Evolutionary conservation across 1,139 yeast species (phyloP), one percentile per base, ranked within the genome.

Genomic region (Hyphopichia burtonii): DNA sequence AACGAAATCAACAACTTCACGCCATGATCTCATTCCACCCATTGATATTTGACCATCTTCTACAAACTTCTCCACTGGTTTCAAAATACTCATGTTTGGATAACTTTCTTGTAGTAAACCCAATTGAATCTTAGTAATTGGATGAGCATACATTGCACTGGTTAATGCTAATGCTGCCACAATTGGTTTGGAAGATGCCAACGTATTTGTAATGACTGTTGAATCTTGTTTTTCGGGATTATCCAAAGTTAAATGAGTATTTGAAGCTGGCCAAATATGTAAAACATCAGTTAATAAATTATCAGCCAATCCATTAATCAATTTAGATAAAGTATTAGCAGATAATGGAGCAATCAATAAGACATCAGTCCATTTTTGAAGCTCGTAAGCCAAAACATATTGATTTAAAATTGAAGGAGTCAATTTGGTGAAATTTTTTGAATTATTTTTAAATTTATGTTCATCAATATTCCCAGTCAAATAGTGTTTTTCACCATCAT

Each of bases 1-100:
- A 18, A 61, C 64, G 41, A 57, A 53, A 39, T 59, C 63, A 14
- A 62, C 67, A 37, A 62, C 65, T 38, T 62, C 67, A 36, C 57
- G 40, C 66, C 67, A 62, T 4, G 62, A 53, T 32, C 66, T 47
- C 66, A 62, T 62, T 12, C 67, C 67, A 7, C 67, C 67, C 67
- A 62, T 62, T 5, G 64, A 51, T 14, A 62, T 62, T 37, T 59
- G 61, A 3, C 67, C 67, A 45, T 62, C 65, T 45, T 62, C 66
- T 18, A 59, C 59, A 34, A 56, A 58, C 39, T 62, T 62, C 40
- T 62, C 67, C 22, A 59, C 65, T 5, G 67, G 67, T 40, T 61
- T 61, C 40, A 62, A 50, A 14, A 62, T 56, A 17, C 55, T 50
- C 53, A 62, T 56, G 41, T 58, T 57, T 12, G 66, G 66, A 40